phyloP scores from a whole-genome alignment of 2,329 filamentous ascomycete species.

The Boeremia exigua region DNA sequence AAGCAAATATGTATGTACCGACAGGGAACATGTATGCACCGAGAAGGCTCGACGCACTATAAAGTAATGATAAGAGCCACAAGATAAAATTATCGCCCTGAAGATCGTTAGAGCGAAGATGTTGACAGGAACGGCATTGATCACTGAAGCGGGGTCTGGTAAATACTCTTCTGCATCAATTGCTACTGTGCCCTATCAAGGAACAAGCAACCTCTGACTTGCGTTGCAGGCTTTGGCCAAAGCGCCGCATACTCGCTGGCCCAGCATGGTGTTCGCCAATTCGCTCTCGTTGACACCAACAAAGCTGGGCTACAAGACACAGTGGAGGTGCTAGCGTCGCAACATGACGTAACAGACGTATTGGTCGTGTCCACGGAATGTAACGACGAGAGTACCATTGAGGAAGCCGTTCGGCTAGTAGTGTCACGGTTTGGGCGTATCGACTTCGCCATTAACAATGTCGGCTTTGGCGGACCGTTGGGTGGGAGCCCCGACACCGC shows the following conservation, averaged over 20 bases:
- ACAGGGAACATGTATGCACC: too few species aligned
- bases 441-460: slow-evolving; percentile 61
- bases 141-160: background rate
- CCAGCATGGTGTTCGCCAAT: background rate
- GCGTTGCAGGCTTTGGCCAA: background rate
- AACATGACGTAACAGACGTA: background rate
- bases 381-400: slow-evolving; percentile 40
- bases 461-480: slow-evolving; percentile 53
- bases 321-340: slow-evolving; percentile 2
- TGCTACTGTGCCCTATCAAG: background rate
- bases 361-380: background rate
- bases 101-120: background rate
- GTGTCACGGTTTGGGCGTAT: slow-evolving; percentile 54
- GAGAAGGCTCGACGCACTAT: too few species aligned
- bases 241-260: background rate
- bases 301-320: slow-evolving; percentile 16
- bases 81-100: too few species aligned
- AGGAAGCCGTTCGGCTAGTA: slow-evolving; percentile 37
- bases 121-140: background rate
- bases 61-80: too few species aligned
- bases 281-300: slow-evolving; percentile 3
- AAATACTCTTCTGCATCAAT: background rate
- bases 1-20: too few species aligned
- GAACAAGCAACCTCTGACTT: background rate
- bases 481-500: slow-evolving; percentile 52